Evolutionary conservation across 2,329 filamentous ascomycete species (phyloP), one percentile per base, ranked within the genome.

Genomic region (Zalaria sp.): DNA sequence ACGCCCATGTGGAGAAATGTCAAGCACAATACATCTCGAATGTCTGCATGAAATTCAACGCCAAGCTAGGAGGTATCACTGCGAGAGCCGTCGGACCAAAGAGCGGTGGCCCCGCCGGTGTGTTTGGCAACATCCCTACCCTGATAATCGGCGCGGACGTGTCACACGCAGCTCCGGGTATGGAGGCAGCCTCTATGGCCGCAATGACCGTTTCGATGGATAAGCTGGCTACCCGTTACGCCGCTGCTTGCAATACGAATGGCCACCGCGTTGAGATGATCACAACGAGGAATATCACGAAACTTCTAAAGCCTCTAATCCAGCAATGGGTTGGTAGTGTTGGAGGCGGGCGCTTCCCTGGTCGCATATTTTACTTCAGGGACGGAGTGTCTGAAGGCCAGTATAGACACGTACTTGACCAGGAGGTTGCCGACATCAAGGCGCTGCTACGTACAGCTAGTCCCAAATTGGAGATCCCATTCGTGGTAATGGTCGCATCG

Each of bases 31-130:
- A 96, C 61, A 81, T 84, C 53, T 91, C 84, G 1, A 98, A 98
- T 47, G 86, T 98, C 0, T 75, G 79, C 48, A 91, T 98, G 85
- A 98, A 98, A 66, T 78, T 98, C 49, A 96, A 98, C 53, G 83
- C 85, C 3, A 98, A 98, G 66, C 73, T 98, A 2, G 91, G 91
- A 9, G 91, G 91, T 4, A 73, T 76, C 0, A 95, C 86, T 1
- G 79, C 64, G 46, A 61, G 67, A 39, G 68, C 66, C 2, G 52
- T 68, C 53, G 53, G 61, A 8, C 36, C 61, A 25, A 54, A 60
- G 39, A 54, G 59, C 38, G 51, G 48, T 27, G 49, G 52, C 8
- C 42, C 51, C 0, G 53, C 44, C 11, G 60, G 60, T 9, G 49
- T 55, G 44, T 59, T 63, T 47, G 18, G 18, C 18, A 55, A 57